Conservation (phyloP, 2,329 filamentous ascomycete species). For the Aschersonia sp. region DNA sequence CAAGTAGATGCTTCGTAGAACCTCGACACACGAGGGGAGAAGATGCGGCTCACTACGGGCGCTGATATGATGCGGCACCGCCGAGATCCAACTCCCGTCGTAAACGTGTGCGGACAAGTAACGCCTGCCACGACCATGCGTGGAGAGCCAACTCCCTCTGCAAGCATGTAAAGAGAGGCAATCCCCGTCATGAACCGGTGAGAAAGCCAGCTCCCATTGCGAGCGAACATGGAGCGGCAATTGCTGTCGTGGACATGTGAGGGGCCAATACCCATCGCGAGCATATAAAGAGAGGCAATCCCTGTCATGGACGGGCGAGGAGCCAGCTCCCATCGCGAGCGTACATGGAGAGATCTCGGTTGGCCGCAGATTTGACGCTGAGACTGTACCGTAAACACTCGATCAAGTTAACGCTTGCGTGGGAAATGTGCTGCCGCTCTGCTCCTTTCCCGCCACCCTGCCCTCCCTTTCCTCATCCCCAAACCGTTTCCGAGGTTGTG, state of each 20-base stretch:
- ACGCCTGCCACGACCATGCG: too few species aligned
- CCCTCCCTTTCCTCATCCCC: conserved; percentile 6
- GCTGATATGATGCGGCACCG: conserved; percentile 42
- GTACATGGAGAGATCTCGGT: background rate
- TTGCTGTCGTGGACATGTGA: too few species aligned
- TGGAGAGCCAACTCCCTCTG: too few species aligned
- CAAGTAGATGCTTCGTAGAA: background rate
- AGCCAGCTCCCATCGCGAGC: too few species aligned
- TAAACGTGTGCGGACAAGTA: too few species aligned
- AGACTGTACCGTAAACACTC: conserved; percentile 94
- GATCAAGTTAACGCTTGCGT: conserved; percentile 99
- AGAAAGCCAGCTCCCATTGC: too few species aligned
- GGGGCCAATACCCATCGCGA: too few species aligned
- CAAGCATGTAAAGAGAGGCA: too few species aligned
- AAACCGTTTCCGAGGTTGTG: conserved; percentile 8
- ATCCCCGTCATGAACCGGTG: too few species aligned
- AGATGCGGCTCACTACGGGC: conserved; percentile 73
- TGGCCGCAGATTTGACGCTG: conserved; percentile 51
- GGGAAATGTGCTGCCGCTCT: conserved; percentile 91
- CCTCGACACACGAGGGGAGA: conserved; percentile 11
- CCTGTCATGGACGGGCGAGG: too few species aligned
- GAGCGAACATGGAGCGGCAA: too few species aligned
- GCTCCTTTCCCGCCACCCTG: conserved; percentile 17
- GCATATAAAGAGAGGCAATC: too few species aligned
- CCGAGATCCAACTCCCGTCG: conserved; percentile 33